Conservation (phyloP, 208 protist genomes). For the Wallacemonas sp. region DNA sequence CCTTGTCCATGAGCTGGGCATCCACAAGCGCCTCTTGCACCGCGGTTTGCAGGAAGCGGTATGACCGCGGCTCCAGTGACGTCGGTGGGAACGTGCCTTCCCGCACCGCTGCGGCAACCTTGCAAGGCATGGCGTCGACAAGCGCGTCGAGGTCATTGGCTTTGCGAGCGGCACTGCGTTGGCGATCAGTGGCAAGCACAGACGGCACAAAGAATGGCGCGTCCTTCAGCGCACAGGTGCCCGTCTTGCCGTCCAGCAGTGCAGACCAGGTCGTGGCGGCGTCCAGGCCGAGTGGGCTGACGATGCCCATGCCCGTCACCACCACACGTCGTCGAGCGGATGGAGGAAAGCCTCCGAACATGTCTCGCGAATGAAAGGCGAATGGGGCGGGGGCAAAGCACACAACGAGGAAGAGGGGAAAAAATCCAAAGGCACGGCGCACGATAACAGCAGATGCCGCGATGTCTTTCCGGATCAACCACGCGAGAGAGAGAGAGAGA, state of each 20-base stretch:
- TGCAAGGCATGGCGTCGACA: slow-evolving; percentile 56
- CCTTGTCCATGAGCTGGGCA: slow-evolving; percentile 34
- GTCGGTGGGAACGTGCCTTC: slow-evolving; percentile 48
- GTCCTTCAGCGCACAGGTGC: slow-evolving; percentile 31
- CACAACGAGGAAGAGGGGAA: too few relatives aligned
- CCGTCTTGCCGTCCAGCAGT: slow-evolving; percentile 66
- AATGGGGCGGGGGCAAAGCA: too few relatives aligned
- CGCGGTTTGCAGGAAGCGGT: slow-evolving; percentile 42
- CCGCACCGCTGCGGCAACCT: slow-evolving; percentile 59
- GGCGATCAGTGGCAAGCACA: slow-evolving; percentile 45
- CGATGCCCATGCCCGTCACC: slow-evolving; percentile 94
- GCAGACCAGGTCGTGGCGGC: slow-evolving; percentile 69
- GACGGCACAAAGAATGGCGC: slow-evolving; percentile 64
- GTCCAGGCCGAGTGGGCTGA: slow-evolving; percentile 91
- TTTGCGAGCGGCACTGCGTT: slow-evolving; percentile 21
- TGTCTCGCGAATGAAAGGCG: too few relatives aligned
- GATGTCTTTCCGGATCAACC: too few relatives aligned
- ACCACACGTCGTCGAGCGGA: slow-evolving; percentile 84
- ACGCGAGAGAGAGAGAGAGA: too few relatives aligned
- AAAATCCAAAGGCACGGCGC: too few relatives aligned
- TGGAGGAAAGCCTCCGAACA: slow-evolving; percentile 40
- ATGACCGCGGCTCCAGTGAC: slow-evolving; percentile 49
- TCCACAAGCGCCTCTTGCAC: slow-evolving; percentile 70
- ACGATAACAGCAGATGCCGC: too few relatives aligned
- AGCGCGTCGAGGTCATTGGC: slow-evolving; percentile 26